Evolutionary conservation across 1,284 basidiomycete species (phyloP).

Genomic region (Tylopilus sp.): DNA sequence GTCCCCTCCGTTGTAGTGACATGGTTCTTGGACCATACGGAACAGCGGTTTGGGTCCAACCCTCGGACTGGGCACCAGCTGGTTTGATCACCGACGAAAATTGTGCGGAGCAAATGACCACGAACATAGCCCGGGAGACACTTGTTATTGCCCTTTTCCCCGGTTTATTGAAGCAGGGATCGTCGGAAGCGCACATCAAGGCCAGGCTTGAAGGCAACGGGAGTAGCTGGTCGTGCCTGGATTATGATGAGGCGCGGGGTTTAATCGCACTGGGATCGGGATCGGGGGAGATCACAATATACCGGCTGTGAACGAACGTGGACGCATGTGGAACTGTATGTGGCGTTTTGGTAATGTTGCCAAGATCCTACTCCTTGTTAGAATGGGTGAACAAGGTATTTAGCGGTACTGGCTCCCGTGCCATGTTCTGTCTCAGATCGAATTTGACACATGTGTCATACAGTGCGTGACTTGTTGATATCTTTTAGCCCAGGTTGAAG

Average conservation of each 20-base stretch:
- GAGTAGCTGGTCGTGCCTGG: slow-evolving; percentile 51
- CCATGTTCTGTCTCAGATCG: background rate
- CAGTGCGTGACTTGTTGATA: slow-evolving; percentile 12
- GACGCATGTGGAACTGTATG: background rate
- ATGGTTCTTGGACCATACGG: slow-evolving; percentile 50
- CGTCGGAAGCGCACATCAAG: slow-evolving; percentile 20
- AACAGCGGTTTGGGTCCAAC: slow-evolving; percentile 58
- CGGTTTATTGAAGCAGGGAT: slow-evolving; percentile 36
- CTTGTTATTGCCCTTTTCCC: slow-evolving; percentile 48
- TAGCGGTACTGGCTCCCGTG: background rate
- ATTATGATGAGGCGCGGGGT: slow-evolving; percentile 54
- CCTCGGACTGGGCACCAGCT: slow-evolving; percentile 39
- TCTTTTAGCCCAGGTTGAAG: background rate
- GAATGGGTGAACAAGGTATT: background rate
- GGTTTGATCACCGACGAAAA: slow-evolving; percentile 33
- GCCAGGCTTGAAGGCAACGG: slow-evolving; percentile 31
- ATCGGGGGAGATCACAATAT: slow-evolving; percentile 43
- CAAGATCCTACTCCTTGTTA: background rate
- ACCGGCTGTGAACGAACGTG: slow-evolving; percentile 35
- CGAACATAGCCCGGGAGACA: slow-evolving; percentile 36
- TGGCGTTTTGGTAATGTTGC: slow-evolving; percentile 2
- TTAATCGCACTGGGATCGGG: slow-evolving; percentile 49
- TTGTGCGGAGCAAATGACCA: slow-evolving; percentile 17
- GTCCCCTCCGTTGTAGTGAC: slow-evolving; percentile 48
- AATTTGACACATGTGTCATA: slow-evolving; percentile 2